phyloP scores from a whole-genome alignment of 2,329 filamentous ascomycete genomes.

The Hypoxylon sp. region DNA sequence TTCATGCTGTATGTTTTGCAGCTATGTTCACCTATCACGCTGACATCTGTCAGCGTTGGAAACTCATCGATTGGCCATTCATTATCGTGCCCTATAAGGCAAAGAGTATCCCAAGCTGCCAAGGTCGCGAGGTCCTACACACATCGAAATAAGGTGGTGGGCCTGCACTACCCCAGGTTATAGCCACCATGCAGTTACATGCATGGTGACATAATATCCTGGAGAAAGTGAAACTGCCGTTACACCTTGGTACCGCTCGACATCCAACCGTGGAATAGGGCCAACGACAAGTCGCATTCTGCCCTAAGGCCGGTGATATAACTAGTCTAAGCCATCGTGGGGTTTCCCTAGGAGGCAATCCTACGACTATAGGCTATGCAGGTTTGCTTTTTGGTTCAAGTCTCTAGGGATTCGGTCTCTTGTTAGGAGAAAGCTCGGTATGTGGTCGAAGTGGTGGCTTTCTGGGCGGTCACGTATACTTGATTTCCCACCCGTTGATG shows the following conservation, averaged over 20 bases:
- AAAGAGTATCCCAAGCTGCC: no score
- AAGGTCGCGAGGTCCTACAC: background rate
- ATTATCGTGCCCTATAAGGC: background rate
- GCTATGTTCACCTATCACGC: no score
- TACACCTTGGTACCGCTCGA: constrained; percentile 9
- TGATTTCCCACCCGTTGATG: no score
- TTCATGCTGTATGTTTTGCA: no score
- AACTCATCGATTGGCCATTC: background rate
- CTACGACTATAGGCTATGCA: constrained; percentile 5
- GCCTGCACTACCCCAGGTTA: constrained; percentile 12
- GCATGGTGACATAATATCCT: constrained; percentile 29
- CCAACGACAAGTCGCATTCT: constrained; percentile 8
- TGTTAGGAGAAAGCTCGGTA: constrained; percentile 29
- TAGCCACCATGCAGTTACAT: constrained; percentile 2
- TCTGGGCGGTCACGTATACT: background rate
- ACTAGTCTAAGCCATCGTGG: constrained; percentile 5
- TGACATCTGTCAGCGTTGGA: background rate
- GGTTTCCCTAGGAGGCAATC: constrained; percentile 3
- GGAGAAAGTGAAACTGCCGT: constrained; percentile 27
- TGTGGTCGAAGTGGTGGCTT: constrained; percentile 3
- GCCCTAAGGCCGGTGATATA: constrained; percentile 6
- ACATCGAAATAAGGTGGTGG: constrained; percentile 9
- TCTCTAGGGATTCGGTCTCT: background rate
- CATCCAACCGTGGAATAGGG: constrained; percentile 12
- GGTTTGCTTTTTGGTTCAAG: constrained; percentile 4